These are phyloP conservation scores for Beauveria caledonica DNA, from an alignment of 2,329 filamentous ascomycete species.

Conservation along the genomic window DNA sequence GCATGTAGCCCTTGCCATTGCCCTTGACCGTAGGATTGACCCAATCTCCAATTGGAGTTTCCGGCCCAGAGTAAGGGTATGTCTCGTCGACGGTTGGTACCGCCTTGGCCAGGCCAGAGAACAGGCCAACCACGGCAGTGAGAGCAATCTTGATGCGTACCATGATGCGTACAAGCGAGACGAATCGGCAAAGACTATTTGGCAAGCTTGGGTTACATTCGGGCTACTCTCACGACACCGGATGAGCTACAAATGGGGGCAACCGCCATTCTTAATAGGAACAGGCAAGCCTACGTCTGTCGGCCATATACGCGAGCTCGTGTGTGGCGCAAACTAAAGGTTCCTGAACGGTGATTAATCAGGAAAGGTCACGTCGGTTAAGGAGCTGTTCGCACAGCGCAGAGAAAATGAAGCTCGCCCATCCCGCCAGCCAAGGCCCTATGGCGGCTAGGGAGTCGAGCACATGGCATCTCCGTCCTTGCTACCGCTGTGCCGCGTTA, in stretches of 20 bases:
- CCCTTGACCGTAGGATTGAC: slow-evolving; percentile 40
- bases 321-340: not conserved
- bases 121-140: not conserved
- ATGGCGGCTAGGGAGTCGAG: not conserved
- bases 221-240: not conserved
- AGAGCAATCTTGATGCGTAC: not conserved
- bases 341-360: not conserved
- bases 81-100: slow-evolving; percentile 28
- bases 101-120: slow-evolving; percentile 10
- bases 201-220: not conserved
- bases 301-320: not conserved
- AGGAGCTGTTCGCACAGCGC: not conserved
- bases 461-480: not conserved
- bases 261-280: not conserved
- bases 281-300: not conserved
- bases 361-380: not conserved
- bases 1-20: slow-evolving; percentile 43
- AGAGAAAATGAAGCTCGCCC: not conserved
- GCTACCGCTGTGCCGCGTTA: not conserved
- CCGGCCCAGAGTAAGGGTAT: slow-evolving; percentile 40
- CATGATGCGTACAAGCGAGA: not conserved
- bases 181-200: not conserved
- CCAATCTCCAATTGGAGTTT: slow-evolving; percentile 42
- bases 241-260: not conserved
- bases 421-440: not conserved